A percentile compares a stretch with the other conserved stretches of the same genome.
Evolutionary conservation across 768 basidiomycete species (phyloP).

Genomic region (Macrocybe gigantea): DNA sequence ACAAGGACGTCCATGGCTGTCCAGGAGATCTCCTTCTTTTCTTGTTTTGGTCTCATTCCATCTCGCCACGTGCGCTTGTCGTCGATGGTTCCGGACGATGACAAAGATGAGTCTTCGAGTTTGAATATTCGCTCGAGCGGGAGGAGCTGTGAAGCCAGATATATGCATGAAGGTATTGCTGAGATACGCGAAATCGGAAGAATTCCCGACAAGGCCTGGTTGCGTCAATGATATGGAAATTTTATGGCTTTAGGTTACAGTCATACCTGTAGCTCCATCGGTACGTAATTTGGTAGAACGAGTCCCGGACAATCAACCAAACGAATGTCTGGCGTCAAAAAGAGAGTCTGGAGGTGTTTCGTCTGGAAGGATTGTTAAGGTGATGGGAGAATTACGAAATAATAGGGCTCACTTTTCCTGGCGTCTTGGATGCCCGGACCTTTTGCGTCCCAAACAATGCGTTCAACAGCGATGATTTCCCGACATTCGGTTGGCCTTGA

Average conservation of each 20-base stretch:
- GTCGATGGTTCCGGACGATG: conserved; percentile 24
- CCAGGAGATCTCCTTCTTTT: conserved; percentile 41
- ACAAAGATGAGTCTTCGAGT: conserved; percentile 46
- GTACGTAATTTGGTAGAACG: conserved; percentile 80
- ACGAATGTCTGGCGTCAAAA: conserved; percentile 80
- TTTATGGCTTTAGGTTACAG: conserved; percentile 2
- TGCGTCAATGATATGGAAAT: conserved; percentile 3
- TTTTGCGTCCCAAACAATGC: conserved; percentile 77
- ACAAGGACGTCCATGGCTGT: conserved; percentile 83
- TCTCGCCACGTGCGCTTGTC: conserved; percentile 81
- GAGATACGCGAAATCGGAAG: conserved; percentile 80
- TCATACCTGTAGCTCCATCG: conserved; percentile 76
- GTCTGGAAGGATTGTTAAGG: conserved; percentile 41
- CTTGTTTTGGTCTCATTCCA: conserved; percentile 26
- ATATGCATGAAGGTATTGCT: conserved; percentile 79
- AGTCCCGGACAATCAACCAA: conserved; percentile 95
- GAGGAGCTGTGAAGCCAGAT: conserved; percentile 58
- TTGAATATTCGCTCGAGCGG: conserved; percentile 72
- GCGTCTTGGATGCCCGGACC: conserved; percentile 80
- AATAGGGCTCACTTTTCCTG: conserved; percentile 60
- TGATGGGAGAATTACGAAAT: neutral
- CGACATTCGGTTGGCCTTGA: conserved; percentile 92
- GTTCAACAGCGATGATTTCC: conserved; percentile 90
- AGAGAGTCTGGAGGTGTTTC: conserved; percentile 93
- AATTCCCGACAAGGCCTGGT: conserved; percentile 61